phyloP scores from a whole-genome alignment of 2,329 filamentous ascomycete genomes.

The Cercospora sojina region DNA sequence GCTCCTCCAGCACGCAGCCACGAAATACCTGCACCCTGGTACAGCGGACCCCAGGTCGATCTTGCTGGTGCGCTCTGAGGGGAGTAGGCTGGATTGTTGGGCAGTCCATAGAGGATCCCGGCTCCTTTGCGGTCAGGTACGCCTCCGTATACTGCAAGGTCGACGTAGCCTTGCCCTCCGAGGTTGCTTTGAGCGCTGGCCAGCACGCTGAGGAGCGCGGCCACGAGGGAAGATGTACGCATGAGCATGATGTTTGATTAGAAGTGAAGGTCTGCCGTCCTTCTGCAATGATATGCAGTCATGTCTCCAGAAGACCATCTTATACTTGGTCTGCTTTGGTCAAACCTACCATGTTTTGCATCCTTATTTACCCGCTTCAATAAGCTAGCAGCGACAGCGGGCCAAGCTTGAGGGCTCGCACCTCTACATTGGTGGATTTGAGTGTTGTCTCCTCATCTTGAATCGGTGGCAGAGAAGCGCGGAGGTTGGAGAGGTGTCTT shows the following conservation, averaged over 20 bases:
- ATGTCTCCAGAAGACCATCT: neutral
- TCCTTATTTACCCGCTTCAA: neutral
- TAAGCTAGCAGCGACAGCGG: neutral
- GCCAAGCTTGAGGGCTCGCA: neutral
- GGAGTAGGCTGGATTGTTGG: neutral
- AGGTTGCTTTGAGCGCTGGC: neutral
- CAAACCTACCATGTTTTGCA: neutral
- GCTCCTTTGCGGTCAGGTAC: slow-evolving; percentile 1
- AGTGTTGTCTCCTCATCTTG: neutral
- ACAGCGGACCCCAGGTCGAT: neutral
- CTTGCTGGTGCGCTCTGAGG: neutral
- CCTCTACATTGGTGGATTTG: neutral
- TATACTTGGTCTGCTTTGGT: neutral
- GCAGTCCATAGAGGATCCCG: neutral
- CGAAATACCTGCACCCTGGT: neutral
- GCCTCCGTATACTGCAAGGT: neutral
- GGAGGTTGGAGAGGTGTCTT: neutral
- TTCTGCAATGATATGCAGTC: neutral
- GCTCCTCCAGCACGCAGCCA: neutral
- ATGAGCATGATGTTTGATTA: neutral
- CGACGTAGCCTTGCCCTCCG: neutral
- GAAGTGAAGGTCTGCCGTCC: neutral
- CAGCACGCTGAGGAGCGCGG: neutral
- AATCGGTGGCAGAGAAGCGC: neutral
- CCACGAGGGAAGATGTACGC: neutral